phyloP scores from a whole-genome alignment of 805 yeast species.

The Lipomyces lipofer region DNA sequence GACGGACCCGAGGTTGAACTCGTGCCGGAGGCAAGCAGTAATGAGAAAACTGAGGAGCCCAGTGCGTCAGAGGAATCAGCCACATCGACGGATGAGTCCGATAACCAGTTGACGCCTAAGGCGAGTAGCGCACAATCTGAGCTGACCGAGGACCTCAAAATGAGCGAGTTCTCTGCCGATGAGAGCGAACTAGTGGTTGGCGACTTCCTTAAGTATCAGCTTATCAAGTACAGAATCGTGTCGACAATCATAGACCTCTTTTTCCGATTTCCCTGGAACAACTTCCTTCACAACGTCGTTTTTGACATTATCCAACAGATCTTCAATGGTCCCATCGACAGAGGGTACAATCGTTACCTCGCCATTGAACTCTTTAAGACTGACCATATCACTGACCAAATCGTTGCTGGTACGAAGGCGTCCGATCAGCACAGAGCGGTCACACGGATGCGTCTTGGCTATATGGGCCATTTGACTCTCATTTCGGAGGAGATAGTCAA shows the following conservation, averaged over 20 bases:
- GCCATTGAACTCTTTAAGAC: constrained; percentile 71
- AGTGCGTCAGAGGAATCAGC: not conserved
- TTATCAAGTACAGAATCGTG: constrained; percentile 55
- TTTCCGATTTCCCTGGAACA: constrained; percentile 91
- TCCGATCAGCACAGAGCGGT: constrained; percentile 62
- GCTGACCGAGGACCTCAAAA: constrained; percentile 30
- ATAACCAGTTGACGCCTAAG: constrained; percentile 8
- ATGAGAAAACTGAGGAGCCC: constrained; percentile 6
- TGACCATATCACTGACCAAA: constrained; percentile 57
- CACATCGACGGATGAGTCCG: not conserved
- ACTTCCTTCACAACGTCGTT: constrained; percentile 94
- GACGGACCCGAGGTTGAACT: constrained; percentile 13
- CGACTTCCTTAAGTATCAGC: constrained; percentile 78
- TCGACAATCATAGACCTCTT: constrained; percentile 52
- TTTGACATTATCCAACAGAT: constrained; percentile 95
- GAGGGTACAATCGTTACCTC: constrained; percentile 78
- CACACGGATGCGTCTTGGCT: constrained; percentile 74
- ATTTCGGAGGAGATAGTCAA: constrained; percentile 96
- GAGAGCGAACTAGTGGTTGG: constrained; percentile 66
- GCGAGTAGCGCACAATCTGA: constrained; percentile 6
- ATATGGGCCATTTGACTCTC: constrained; percentile 94
- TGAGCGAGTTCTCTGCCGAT: constrained; percentile 10
- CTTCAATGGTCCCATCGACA: constrained; percentile 80
- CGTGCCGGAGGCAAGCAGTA: constrained; percentile 4
- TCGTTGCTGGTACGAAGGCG: constrained; percentile 60